These are phyloP conservation scores for Rhodamnia argentea DNA, from an alignment of 345 rosid genomes.

Conservation along the genomic window DNA sequence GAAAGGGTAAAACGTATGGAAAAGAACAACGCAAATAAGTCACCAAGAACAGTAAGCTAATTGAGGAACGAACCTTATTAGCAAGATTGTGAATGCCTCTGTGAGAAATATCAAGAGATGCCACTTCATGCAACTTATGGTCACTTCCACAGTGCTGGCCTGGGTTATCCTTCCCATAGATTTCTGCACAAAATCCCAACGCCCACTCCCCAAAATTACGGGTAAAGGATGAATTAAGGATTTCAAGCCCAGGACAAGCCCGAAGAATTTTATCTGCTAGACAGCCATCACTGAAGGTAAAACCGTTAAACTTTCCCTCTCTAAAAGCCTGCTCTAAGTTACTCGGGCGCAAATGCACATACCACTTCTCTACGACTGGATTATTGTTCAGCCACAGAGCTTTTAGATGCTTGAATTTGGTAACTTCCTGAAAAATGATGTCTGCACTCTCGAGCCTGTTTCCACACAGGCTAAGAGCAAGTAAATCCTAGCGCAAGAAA, in stretches of 20 bases:
- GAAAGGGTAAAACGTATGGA: neutral
- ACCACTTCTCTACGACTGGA: slow-evolving; percentile 54
- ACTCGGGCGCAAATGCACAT: neutral
- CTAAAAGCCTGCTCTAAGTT: neutral
- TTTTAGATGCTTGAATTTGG: slow-evolving; percentile 51
- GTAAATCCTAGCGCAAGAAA: slow-evolving; percentile 42
- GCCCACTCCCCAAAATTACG: slow-evolving; percentile 73
- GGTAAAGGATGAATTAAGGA: slow-evolving; percentile 70
- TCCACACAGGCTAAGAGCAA: slow-evolving; percentile 71
- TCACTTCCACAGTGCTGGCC: slow-evolving; percentile 21
- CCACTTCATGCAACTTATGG: slow-evolving; percentile 39
- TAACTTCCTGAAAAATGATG: slow-evolving; percentile 46
- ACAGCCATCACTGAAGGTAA: slow-evolving; percentile 30
- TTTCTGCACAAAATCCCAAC: slow-evolving; percentile 69
- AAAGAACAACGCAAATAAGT: neutral
- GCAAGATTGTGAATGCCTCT: slow-evolving; percentile 52
- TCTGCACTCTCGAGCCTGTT: slow-evolving; percentile 59
- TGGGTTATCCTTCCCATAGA: slow-evolving; percentile 60
- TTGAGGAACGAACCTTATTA: slow-evolving; percentile 46
- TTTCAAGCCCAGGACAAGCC: slow-evolving; percentile 64
- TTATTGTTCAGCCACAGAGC: slow-evolving; percentile 87
- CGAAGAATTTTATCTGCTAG: slow-evolving; percentile 38
- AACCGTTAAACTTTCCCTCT: slow-evolving; percentile 5
- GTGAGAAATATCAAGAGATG: slow-evolving; percentile 68
- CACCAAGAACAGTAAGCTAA: neutral